phyloP scores from a whole-genome alignment of 768 basidiomycete species.

The Asterophora lycoperdoides region DNA sequence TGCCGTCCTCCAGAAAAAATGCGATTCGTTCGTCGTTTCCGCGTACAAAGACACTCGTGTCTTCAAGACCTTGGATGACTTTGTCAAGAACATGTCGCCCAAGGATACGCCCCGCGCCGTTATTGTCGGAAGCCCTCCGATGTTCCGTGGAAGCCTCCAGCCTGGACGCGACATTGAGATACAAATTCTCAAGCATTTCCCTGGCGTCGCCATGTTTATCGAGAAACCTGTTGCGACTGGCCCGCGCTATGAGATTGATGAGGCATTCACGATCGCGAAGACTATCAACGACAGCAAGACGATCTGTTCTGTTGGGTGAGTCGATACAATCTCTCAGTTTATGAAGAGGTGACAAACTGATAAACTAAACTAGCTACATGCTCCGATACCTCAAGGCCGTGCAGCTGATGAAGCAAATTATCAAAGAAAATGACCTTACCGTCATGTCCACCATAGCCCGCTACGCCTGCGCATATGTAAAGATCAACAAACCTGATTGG shows the following conservation, averaged over 20 bases:
- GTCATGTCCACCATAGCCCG: constrained; percentile 97
- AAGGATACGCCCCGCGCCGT: constrained; percentile 73
- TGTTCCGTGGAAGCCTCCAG: constrained; percentile 78
- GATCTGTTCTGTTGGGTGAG: constrained; percentile 86
- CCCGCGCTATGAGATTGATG: constrained; percentile 57
- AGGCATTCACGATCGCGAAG: constrained; percentile 69
- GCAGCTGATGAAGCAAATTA: constrained; percentile 95
- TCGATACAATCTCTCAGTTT: not conserved
- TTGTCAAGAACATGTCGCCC: constrained; percentile 62
- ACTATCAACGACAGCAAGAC: constrained; percentile 64
- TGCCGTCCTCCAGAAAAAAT: constrained; percentile 81
- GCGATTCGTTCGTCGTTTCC: constrained; percentile 87
- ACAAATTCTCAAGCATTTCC: constrained; percentile 84
- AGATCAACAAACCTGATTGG: constrained; percentile 82
- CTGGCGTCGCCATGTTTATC: constrained; percentile 83
- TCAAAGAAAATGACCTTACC: constrained; percentile 87
- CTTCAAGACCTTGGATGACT: constrained; percentile 84
- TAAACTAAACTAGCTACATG: constrained; percentile 64
- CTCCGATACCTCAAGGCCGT: constrained; percentile 90
- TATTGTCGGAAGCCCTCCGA: constrained; percentile 89
- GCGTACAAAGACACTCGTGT: constrained; percentile 88
- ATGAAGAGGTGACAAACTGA: constrained; percentile 1
- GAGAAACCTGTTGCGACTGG: constrained; percentile 93
- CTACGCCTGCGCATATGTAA: constrained; percentile 85
- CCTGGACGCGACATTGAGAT: constrained; percentile 82